phyloP scores from a whole-genome alignment of 768 basidiomycete genomes.

The Boletus reticuloceps region DNA sequence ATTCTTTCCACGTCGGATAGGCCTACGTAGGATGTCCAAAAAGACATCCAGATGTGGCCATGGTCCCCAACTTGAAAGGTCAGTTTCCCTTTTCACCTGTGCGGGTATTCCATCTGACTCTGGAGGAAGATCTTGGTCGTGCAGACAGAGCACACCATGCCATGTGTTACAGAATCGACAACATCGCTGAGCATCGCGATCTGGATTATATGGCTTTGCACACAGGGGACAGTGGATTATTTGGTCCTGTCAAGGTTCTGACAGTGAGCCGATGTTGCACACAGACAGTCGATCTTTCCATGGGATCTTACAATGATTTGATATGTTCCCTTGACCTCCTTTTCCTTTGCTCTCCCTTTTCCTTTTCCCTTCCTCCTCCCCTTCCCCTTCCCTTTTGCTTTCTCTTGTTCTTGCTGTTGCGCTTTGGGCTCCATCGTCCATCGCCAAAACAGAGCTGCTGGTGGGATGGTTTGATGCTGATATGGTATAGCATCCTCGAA shows the following conservation, averaged over 20 bases:
- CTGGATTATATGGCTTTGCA: background rate
- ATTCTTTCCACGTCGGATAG: background rate
- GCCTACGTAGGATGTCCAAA: background rate
- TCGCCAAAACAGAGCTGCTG: too few species aligned
- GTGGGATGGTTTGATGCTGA: too few species aligned
- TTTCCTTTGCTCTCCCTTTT: too few species aligned
- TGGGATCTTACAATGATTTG: too few species aligned
- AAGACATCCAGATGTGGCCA: background rate
- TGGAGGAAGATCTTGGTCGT: background rate
- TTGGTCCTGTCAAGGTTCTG: background rate
- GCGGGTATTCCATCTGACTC: background rate
- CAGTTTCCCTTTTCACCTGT: background rate
- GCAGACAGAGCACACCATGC: background rate
- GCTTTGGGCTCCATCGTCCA: too few species aligned
- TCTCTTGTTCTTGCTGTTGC: too few species aligned
- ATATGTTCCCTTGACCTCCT: too few species aligned
- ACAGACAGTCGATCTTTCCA: background rate
- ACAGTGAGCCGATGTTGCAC: background rate
- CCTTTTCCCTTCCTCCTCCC: too few species aligned
- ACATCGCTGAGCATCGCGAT: background rate
- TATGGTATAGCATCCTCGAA: too few species aligned
- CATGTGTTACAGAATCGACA: background rate
- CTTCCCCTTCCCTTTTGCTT: too few species aligned
- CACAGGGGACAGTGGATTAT: background rate
- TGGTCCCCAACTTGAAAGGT: background rate